These are phyloP conservation scores for Gastroboletus turbinatus DNA, from an alignment of 1,284 basidiomycete genomes.

Conservation along the genomic window DNA sequence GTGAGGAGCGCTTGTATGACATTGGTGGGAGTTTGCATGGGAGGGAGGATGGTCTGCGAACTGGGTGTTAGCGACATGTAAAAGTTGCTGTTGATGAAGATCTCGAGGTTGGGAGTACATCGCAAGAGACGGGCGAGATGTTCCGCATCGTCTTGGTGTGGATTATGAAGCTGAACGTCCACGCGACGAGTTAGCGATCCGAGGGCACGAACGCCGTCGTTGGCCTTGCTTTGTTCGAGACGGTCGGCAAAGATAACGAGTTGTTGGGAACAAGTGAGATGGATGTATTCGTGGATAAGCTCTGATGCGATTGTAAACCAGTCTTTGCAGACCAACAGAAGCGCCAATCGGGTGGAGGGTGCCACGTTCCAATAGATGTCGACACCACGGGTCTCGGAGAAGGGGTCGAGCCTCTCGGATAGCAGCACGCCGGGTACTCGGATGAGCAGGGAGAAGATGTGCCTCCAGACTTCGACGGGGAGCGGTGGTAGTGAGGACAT, in stretches of 20 bases:
- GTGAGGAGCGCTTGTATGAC: conserved; percentile 27
- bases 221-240: conserved; percentile 32
- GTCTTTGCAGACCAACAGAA: conserved; percentile 33
- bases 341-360: conserved; percentile 12
- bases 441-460: conserved; percentile 30
- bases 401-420: conserved; percentile 31
- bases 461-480: conserved; percentile 34
- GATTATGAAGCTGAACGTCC: conserved; percentile 41
- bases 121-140: conserved; percentile 37
- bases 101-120: conserved; percentile 39
- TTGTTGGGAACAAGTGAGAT: conserved; percentile 36
- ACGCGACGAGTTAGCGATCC: conserved; percentile 40
- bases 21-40: conserved; percentile 23
- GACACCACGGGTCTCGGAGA: conserved; percentile 21
- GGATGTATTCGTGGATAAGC: conserved; percentile 40
- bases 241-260: conserved; percentile 33
- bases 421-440: conserved; percentile 24
- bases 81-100: conserved; percentile 36
- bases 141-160: conserved; percentile 11
- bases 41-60: conserved; percentile 24
- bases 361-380: conserved; percentile 21
- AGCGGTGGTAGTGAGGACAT: conserved; percentile 24
- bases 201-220: conserved; percentile 24
- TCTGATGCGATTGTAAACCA: conserved; percentile 38
- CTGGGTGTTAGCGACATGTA: conserved; percentile 26